Evolutionary conservation across 768 basidiomycete species (phyloP).

Genomic region (Mycena epipterygia): DNA sequence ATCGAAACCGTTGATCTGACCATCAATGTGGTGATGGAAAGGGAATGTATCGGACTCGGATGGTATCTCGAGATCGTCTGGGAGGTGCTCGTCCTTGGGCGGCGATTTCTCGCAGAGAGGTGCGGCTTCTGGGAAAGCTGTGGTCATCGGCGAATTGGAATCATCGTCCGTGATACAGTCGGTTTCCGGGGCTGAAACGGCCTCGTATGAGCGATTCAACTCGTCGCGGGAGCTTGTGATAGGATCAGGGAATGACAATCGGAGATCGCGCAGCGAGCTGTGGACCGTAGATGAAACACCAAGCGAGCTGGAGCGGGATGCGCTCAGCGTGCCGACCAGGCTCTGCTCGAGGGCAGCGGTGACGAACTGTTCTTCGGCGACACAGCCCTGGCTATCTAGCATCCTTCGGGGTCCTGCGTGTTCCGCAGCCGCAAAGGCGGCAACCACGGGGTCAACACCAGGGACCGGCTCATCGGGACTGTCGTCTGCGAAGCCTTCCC

Average conservation of each 20-base stretch:
- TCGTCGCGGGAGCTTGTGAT: constrained; percentile 79
- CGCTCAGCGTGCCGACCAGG: constrained; percentile 83
- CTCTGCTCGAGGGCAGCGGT: constrained; percentile 86
- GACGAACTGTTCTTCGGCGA: constrained; percentile 75
- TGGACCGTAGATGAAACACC: constrained; percentile 66
- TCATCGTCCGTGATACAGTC: constrained; percentile 41
- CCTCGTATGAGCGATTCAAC: constrained; percentile 70
- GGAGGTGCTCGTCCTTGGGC: constrained; percentile 12
- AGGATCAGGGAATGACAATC: constrained; percentile 88
- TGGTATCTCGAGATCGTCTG: neutral
- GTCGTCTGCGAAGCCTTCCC: constrained; percentile 84
- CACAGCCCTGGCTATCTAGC: constrained; percentile 24
- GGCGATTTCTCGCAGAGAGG: neutral
- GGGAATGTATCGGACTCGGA: constrained; percentile 14
- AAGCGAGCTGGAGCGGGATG: constrained; percentile 76
- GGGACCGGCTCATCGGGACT: constrained; percentile 61
- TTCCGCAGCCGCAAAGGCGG: constrained; percentile 46
- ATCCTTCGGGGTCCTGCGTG: constrained; percentile 40
- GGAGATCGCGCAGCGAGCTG: constrained; percentile 77
- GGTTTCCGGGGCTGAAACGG: constrained; percentile 57
- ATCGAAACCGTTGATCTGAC: constrained; percentile 57
- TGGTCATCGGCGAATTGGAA: constrained; percentile 35
- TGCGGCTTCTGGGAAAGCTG: constrained; percentile 40
- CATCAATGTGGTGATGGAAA: constrained; percentile 16
- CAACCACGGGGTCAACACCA: constrained; percentile 37